Conservation (phyloP, 2,329 filamentous ascomycete genomes). For the Kalaharituber pfeilii region DNA sequence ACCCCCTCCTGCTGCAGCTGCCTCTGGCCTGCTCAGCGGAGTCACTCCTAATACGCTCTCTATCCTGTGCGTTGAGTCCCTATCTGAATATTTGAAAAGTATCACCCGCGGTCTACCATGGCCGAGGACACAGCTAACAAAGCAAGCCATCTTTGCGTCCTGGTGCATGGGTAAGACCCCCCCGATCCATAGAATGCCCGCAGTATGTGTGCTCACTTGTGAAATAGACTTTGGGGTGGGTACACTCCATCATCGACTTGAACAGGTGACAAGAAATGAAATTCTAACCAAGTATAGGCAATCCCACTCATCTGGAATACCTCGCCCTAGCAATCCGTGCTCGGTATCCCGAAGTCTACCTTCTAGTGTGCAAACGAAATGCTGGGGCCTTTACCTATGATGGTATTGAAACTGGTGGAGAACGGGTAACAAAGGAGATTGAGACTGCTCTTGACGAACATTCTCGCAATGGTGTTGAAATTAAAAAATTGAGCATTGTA, state of each 20-base stretch:
- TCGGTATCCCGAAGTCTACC: slow-evolving; percentile 44
- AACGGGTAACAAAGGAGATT: slow-evolving; percentile 49
- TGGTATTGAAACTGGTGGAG: slow-evolving; percentile 49
- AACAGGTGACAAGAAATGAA: not conserved
- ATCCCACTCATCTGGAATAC: slow-evolving; percentile 53
- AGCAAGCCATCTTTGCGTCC: slow-evolving; percentile 56
- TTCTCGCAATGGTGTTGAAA: slow-evolving; percentile 45
- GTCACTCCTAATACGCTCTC: no score
- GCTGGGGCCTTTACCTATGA: slow-evolving; percentile 55
- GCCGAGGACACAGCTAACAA: slow-evolving; percentile 6
- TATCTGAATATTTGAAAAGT: no score
- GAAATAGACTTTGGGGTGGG: slow-evolving; percentile 1
- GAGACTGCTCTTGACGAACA: slow-evolving; percentile 44
- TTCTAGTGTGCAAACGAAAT: slow-evolving; percentile 57
- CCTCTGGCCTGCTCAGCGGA: no score
- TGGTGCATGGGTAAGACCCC: slow-evolving; percentile 52
- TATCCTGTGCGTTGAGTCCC: no score
- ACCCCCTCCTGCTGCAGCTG: no score
- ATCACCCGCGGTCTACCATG: no score
- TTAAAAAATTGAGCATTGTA: slow-evolving; percentile 68
- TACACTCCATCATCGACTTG: not conserved
- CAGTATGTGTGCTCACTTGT: not conserved
- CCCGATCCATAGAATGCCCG: slow-evolving; percentile 1
- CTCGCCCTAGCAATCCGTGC: slow-evolving; percentile 48
- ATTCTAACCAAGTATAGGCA: slow-evolving; percentile 41